These are phyloP conservation scores for Blastobotrys proliferans DNA, from an alignment of 1,139 yeast species.

Conservation along the genomic window DNA sequence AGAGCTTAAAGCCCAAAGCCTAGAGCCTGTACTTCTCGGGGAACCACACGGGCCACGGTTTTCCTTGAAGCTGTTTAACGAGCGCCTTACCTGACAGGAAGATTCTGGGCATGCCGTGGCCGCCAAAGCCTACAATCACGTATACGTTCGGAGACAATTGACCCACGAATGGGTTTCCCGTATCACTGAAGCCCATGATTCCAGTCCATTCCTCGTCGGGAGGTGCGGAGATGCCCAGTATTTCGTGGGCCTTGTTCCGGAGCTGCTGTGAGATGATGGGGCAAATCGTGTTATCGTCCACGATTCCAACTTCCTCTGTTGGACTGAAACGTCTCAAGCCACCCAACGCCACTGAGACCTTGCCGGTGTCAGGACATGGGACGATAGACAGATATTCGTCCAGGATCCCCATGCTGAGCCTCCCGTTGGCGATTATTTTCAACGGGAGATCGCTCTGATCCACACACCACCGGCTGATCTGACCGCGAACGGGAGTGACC, in stretches of 20 bases:
- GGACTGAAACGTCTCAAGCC: conserved; percentile 28
- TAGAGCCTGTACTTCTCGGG: conserved; percentile 21
- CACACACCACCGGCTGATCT: conserved; percentile 21
- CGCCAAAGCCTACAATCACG: conserved; percentile 44
- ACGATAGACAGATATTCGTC: conserved; percentile 16
- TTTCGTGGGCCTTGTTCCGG: conserved; percentile 19
- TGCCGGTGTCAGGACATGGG: conserved; percentile 9
- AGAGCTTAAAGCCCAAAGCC: too few relatives aligned
- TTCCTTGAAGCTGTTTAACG: conserved; percentile 17
- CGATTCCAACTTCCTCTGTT: conserved; percentile 18
- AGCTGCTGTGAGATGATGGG: conserved; percentile 20
- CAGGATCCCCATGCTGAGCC: conserved; percentile 11
- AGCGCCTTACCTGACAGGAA: conserved; percentile 29
- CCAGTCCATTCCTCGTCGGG: conserved; percentile 40
- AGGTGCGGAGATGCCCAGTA: conserved; percentile 19
- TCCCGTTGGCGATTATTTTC: not conserved
- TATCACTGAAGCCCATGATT: conserved; percentile 41
- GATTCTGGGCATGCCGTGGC: conserved; percentile 49
- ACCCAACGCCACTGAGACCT: conserved; percentile 24
- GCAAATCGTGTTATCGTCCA: conserved; percentile 22
- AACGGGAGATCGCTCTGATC: conserved; percentile 5
- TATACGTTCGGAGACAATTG: conserved; percentile 23
- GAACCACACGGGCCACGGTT: conserved; percentile 26
- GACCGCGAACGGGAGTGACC: conserved; percentile 29
- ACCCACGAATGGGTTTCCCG: conserved; percentile 36